These are phyloP conservation scores for Pleurotus giganteus DNA, from an alignment of 768 basidiomycete genomes.

Conservation along the genomic window DNA sequence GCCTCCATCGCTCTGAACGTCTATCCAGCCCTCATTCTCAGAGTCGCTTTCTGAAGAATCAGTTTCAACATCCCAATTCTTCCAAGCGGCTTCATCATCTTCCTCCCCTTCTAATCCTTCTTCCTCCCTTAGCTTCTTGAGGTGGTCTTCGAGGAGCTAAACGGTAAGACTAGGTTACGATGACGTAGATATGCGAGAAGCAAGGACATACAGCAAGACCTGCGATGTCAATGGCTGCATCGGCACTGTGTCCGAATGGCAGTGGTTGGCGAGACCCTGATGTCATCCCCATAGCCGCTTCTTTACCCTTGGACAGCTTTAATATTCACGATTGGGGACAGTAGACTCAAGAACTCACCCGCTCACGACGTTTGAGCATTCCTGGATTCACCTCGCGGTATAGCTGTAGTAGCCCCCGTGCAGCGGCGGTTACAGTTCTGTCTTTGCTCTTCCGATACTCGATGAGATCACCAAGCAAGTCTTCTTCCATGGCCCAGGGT, in stretches of 20 bases:
- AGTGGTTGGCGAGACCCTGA: constrained; percentile 56
- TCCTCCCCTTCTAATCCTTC: constrained; percentile 49
- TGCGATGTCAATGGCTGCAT: constrained; percentile 82
- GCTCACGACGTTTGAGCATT: constrained; percentile 84
- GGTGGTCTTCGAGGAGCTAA: constrained; percentile 86
- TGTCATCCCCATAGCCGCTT: constrained; percentile 76
- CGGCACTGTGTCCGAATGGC: constrained; percentile 78
- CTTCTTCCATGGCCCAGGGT: constrained; percentile 97
- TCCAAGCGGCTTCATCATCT: constrained; percentile 73
- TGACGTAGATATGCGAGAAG: background rate
- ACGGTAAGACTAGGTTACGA: constrained; percentile 1
- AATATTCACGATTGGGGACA: background rate
- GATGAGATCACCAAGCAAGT: constrained; percentile 86
- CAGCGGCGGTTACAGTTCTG: constrained; percentile 88
- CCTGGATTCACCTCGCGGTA: constrained; percentile 97
- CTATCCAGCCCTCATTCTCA: constrained; percentile 75
- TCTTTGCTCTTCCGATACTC: constrained; percentile 96
- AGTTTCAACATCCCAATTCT: constrained; percentile 86
- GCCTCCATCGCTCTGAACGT: constrained; percentile 69
- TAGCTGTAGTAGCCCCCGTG: constrained; percentile 81
- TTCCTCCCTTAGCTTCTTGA: constrained; percentile 69
- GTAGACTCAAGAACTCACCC: constrained; percentile 44
- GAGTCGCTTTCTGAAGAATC: constrained; percentile 54
- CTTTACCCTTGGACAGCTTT: constrained; percentile 68
- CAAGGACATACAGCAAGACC: constrained; percentile 69